Conservation (phyloP, 2,329 filamentous ascomycete species). For the Claviceps purpurea region DNA sequence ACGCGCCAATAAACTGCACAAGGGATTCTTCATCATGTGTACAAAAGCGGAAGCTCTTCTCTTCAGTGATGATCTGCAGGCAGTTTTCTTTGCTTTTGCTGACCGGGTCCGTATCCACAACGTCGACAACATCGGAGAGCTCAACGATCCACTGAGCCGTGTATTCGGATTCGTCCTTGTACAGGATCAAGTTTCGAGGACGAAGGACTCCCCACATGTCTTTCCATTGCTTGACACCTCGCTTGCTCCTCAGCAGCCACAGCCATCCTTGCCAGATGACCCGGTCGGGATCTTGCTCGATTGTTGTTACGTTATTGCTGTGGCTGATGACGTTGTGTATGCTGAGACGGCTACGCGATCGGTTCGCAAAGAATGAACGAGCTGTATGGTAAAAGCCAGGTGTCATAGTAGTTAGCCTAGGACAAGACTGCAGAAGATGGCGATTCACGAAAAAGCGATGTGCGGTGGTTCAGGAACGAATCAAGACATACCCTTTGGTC, state of each 20-base stretch:
- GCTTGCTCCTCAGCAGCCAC: constrained; percentile 68
- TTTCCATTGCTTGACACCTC: constrained; percentile 86
- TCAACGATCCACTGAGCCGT: constrained; percentile 71
- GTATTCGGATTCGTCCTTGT: constrained; percentile 89
- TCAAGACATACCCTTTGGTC: constrained; percentile 23
- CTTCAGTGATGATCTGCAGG: constrained; percentile 86
- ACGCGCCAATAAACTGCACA: constrained; percentile 72
- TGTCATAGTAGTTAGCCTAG: not conserved
- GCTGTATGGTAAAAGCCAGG: too few relatives aligned
- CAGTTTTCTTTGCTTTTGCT: constrained; percentile 76
- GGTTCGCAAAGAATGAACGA: constrained; percentile 18
- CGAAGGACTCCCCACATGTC: constrained; percentile 86
- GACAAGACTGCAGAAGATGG: not conserved
- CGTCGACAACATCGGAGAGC: constrained; percentile 68
- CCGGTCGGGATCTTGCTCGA: constrained; percentile 61
- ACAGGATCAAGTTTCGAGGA: constrained; percentile 71
- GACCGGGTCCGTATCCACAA: constrained; percentile 81
- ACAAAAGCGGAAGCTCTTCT: constrained; percentile 69
- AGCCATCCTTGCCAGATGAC: constrained; percentile 93
- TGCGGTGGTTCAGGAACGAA: not conserved
- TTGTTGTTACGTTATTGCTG: constrained; percentile 14
- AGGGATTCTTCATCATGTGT: constrained; percentile 69
- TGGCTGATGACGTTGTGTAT: constrained; percentile 18
- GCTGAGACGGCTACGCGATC: constrained; percentile 52
- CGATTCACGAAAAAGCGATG: not conserved